Evolutionary conservation across 805 yeast species (phyloP).

Genomic region (Wickerhamomyces tratensis): DNA sequence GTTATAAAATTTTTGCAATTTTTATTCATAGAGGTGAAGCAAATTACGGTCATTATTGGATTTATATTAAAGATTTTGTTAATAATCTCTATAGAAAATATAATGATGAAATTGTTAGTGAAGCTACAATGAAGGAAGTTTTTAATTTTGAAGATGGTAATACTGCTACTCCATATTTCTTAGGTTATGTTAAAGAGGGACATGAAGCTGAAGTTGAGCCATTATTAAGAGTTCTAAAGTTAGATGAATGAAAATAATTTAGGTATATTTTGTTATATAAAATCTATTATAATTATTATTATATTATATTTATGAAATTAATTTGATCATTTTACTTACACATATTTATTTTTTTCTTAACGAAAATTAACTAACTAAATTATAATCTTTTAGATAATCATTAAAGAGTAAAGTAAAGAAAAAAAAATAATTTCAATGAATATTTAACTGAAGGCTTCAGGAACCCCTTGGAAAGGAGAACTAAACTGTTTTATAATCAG

Average conservation of each 20-base stretch:
- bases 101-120: conserved; percentile 92
- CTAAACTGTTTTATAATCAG: background rate
- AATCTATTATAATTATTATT: too few relatives aligned
- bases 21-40: conserved; percentile 96
- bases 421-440: too few relatives aligned
- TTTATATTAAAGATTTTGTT: conserved; percentile 74
- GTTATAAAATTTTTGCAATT: conserved; percentile 81
- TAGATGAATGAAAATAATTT: too few relatives aligned
- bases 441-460: background rate
- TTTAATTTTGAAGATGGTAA: conserved; percentile 57
- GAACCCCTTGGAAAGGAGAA: background rate
- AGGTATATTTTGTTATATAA: too few relatives aligned
- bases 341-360: too few relatives aligned
- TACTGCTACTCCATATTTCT: conserved; percentile 89
- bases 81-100: conserved; percentile 72
- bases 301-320: too few relatives aligned
- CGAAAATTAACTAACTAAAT: too few relatives aligned
- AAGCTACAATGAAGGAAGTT: conserved; percentile 57
- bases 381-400: too few relatives aligned
- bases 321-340: too few relatives aligned
- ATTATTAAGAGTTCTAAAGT: conserved; percentile 34
- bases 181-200: conserved; percentile 72
- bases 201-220: conserved; percentile 52
- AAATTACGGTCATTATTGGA: conserved; percentile 95
- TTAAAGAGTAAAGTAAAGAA: too few relatives aligned